Base-by-base conservation (phyloP, 176 grass and related monocot genomes). In the Alloteropsis semialata region DNA sequence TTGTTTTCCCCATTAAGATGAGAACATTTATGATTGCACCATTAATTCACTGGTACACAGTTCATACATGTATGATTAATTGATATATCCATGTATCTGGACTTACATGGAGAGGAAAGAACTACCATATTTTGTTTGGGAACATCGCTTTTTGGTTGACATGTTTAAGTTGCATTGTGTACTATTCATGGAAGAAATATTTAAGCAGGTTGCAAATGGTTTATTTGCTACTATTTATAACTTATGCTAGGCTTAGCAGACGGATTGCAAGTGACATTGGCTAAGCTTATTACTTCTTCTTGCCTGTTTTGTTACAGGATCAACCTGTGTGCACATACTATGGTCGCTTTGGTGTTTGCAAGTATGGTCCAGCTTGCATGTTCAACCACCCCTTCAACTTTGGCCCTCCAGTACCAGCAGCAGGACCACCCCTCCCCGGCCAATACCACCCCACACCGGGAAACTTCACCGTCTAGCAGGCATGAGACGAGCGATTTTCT, bases 351-450 rank as follows among this genome's bases (percentile, higher is more conserved):
- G 91, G 94, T 45, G 53, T 94, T 45, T 97, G 91, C 84, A 97
- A 93, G 73, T 97, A 51, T 71, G 91, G 94, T 10, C 91, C 94
- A 21, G 75, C 91, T 83, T 94, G 89, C 76, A 91, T 84, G 79
- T 94, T 85, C 81, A 76, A 97, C 62, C 94, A 97, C 90, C 94
- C 91, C 39, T 89, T 97, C 69, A 87, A 88, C 88, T 85, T 86
- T 54, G 79, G 74, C 3, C 78, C 87, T 39, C 59, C 85, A 1
- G 79, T 89, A 69, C 58, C 69, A 8, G 75, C 86, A 56, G 91
- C 81, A 72, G 90, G 77, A 32, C 81, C 86, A 22, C 76, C 78
- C 74, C 34, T 89, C 36, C 86, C 65, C 8, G 81, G 66, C 58
- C 88, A 87, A 89, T 91, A 82, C 46, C 69, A 82, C 46, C 69